phyloP scores from a whole-genome alignment of 2,329 filamentous ascomycete genomes.

The Pseudogymnoascus sp. region DNA sequence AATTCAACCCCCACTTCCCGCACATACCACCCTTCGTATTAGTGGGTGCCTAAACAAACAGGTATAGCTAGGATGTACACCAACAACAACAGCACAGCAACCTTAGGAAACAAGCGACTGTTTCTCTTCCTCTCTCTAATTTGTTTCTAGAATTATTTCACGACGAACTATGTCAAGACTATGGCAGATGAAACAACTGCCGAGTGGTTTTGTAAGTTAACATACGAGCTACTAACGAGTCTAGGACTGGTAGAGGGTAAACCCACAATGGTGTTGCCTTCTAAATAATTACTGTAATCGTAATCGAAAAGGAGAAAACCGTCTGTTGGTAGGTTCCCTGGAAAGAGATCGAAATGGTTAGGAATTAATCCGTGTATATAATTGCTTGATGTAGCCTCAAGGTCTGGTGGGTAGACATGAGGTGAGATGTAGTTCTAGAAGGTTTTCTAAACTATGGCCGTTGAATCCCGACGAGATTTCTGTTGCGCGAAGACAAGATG shows the following conservation, averaged over 20 bases:
- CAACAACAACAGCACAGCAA: no score
- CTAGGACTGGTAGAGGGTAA: neutral
- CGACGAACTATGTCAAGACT: no score
- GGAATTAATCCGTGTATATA: neutral
- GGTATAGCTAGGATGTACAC: no score
- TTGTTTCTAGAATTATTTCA: no score
- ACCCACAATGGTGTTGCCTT: neutral
- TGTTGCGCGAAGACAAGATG: neutral
- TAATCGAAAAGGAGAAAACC: neutral
- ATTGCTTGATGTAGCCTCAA: neutral
- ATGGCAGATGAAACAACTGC: no score
- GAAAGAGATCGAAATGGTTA: neutral
- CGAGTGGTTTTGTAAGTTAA: no score
- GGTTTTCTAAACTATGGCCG: neutral
- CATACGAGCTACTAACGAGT: no score
- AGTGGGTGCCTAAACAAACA: no score
- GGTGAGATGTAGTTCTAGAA: neutral
- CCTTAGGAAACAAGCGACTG: no score
- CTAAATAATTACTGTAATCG: neutral
- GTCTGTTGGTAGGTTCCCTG: neutral
- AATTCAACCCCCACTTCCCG: no score
- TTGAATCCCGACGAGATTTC: neutral
- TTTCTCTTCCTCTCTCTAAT: no score
- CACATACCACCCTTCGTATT: no score
- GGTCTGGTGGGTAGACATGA: neutral